A percentile compares a stretch with the other conserved stretches of the same genome.
These are phyloP conservation scores for Sclerotiophoma versabilis DNA, from an alignment of 2,329 filamentous ascomycete species.

Conservation along the genomic window DNA sequence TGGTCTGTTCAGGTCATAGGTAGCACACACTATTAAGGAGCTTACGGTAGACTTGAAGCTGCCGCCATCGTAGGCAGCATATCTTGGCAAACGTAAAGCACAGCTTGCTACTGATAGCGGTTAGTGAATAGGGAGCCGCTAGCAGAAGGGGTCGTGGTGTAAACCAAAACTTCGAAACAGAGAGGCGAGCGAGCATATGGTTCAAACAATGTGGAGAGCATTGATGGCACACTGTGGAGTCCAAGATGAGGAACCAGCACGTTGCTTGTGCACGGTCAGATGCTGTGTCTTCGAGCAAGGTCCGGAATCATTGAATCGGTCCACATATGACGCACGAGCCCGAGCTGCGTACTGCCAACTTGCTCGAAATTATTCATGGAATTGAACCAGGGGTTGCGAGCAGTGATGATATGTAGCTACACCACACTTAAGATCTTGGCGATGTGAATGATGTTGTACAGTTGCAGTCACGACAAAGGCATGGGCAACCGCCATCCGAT, in stretches of 20 bases:
- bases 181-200: too few species aligned
- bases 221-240: neutral
- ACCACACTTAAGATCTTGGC: neutral
- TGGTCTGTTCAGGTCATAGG: neutral
- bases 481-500: neutral
- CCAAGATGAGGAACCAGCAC: neutral
- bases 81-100: neutral
- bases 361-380: neutral
- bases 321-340: neutral
- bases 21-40: neutral
- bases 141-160: too few species aligned
- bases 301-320: neutral
- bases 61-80: neutral
- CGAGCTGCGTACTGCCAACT: neutral
- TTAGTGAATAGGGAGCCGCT: too few species aligned
- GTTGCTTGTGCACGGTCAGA: slow-evolving; percentile 1
- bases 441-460: neutral
- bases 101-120: too few species aligned
- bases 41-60: neutral
- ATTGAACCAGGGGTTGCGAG: neutral
- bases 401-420: neutral
- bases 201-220: too few species aligned
- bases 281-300: neutral
- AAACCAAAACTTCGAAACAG: too few species aligned
- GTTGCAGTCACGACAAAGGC: neutral